Conservation (phyloP, 306 rosid genomes). For the Arachis hypogaea region DNA sequence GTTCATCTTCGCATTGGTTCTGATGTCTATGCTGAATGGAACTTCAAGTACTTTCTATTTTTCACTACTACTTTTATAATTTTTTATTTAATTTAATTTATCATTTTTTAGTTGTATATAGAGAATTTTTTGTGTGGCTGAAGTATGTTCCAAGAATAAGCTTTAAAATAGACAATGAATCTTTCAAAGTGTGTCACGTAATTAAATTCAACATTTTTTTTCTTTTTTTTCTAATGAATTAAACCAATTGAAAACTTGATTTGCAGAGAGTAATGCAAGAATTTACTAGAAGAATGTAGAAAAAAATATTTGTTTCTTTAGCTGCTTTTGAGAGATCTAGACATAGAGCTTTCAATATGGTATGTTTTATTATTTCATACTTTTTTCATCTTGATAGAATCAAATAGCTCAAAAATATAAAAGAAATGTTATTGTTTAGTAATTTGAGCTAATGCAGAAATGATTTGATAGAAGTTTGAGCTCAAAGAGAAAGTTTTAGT, state of each 20-base stretch:
- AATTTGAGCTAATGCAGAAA: constrained; percentile 26
- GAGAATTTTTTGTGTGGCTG: constrained; percentile 74
- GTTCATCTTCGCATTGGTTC: constrained; percentile 90
- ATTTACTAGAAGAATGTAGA: constrained; percentile 64
- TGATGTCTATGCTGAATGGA: constrained; percentile 88
- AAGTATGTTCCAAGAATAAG: constrained; percentile 71
- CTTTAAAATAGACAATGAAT: constrained; percentile 69
- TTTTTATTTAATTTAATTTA: neutral
- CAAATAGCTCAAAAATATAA: neutral
- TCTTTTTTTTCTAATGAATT: too few relatives aligned
- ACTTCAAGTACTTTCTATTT: constrained; percentile 65
- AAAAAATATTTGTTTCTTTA: constrained; percentile 84
- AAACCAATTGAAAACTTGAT: neutral
- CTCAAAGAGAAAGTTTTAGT: constrained; percentile 5
- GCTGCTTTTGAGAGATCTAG: constrained; percentile 90
- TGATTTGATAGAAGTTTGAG: constrained; percentile 6
- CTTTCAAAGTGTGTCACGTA: constrained; percentile 63
- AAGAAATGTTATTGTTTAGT: neutral
- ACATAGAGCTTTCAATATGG: constrained; percentile 77
- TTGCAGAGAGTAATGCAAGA: constrained; percentile 64
- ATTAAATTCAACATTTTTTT: neutral
- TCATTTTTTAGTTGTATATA: constrained; percentile 26
- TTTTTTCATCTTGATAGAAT: constrained; percentile 41
- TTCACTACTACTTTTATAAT: neutral
- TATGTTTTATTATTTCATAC: constrained; percentile 35